Conservation (phyloP, 805 yeast genomes). For the Wickerhamiella australiensis region DNA sequence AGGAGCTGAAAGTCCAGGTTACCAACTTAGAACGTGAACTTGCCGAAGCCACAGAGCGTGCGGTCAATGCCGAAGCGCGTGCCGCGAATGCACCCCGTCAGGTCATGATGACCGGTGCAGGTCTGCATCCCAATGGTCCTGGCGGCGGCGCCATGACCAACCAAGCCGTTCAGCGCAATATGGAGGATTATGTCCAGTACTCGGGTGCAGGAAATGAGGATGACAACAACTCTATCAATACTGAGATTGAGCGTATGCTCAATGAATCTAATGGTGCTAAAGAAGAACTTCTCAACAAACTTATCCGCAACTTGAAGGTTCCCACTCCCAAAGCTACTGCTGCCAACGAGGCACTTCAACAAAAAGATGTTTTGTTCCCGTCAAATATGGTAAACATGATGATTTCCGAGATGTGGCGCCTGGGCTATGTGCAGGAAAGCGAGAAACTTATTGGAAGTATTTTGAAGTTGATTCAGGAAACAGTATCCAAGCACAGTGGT, state of each 20-base stretch:
- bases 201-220: slow-evolving; percentile 18
- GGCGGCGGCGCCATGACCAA: background rate
- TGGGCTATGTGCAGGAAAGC: slow-evolving; percentile 83
- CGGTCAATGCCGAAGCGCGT: slow-evolving; percentile 13
- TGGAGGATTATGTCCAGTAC: slow-evolving; percentile 26
- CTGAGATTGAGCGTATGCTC: slow-evolving; percentile 61
- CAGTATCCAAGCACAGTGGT: slow-evolving; percentile 67
- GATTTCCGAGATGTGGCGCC: slow-evolving; percentile 94
- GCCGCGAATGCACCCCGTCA: slow-evolving; percentile 11
- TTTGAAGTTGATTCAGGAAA: slow-evolving; percentile 70
- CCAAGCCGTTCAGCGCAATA: slow-evolving; percentile 3
- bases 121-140: slow-evolving; percentile 27
- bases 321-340: slow-evolving; percentile 73
- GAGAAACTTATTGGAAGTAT: slow-evolving; percentile 87
- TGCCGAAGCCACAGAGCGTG: slow-evolving; percentile 17
- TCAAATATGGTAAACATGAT: slow-evolving; percentile 88
- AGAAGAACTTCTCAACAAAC: slow-evolving; percentile 22
- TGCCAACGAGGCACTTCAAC: slow-evolving; percentile 47
- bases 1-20: slow-evolving; percentile 22
- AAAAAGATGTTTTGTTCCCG: slow-evolving; percentile 90
- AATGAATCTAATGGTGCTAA: slow-evolving; percentile 16
- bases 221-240: slow-evolving; percentile 39
- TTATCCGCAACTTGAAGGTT: slow-evolving; percentile 70
- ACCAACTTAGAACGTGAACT: slow-evolving; percentile 24
- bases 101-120: slow-evolving; percentile 11